Percentiles rank a stretch among this genome's conserved stretches.
Evolutionary conservation across 1,139 yeast species (phyloP).

Genomic region (Debaryomycetaceae sp.): DNA sequence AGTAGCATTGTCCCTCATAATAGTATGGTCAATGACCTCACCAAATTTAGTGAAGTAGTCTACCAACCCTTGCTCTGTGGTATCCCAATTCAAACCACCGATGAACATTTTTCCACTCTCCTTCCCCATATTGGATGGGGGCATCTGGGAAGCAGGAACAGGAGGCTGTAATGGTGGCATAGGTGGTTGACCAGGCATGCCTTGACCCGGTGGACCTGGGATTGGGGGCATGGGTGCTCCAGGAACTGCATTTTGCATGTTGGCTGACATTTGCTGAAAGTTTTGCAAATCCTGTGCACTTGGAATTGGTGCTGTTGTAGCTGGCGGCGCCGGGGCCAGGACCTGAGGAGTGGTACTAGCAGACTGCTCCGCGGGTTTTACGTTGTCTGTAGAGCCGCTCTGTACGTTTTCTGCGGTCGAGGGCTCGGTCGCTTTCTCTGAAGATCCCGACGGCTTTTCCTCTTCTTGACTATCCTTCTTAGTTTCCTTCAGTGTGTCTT

Average conservation of each 20-base stretch:
- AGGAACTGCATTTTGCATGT: constrained; percentile 5
- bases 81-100: constrained; percentile 99
- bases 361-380: background rate
- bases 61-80: constrained; percentile 80
- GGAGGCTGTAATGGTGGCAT: constrained; percentile 15
- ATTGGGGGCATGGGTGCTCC: constrained; percentile 7
- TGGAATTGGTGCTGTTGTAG: constrained; percentile 7
- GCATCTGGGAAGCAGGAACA: constrained; percentile 16
- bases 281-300: constrained; percentile 6
- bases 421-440: constrained; percentile 4
- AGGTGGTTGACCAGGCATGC: constrained; percentile 3
- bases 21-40: constrained; percentile 82
- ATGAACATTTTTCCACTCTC: constrained; percentile 89
- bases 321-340: constrained; percentile 3
- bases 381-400: background rate
- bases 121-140: constrained; percentile 38
- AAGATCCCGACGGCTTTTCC: constrained; percentile 5
- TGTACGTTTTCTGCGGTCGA: constrained; percentile 1
- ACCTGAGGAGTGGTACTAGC: background rate
- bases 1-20: constrained; percentile 87
- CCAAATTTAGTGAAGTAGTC: constrained; percentile 89
- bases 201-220: constrained; percentile 4
- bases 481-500: constrained; percentile 5
- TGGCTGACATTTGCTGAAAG: constrained; percentile 3
- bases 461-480: constrained; percentile 2